Evolutionary conservation across 139 green algal genomes (phyloP).

Genomic region (Edaphochlamys debaryana): DNA sequence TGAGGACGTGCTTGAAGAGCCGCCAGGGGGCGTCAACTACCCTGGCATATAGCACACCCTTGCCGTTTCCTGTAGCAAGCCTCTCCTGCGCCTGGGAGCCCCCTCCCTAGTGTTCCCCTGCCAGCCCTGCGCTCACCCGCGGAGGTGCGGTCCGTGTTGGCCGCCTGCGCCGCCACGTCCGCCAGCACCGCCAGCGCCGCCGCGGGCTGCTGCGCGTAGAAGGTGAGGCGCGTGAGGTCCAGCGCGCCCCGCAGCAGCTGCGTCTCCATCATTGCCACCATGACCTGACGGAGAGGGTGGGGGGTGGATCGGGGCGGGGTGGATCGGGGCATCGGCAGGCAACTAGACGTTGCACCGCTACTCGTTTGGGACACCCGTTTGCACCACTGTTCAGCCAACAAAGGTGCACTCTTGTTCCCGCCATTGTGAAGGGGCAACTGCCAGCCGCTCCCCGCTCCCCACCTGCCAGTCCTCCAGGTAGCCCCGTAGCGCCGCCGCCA

Average conservation of each 20-base stretch:
- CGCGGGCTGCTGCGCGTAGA: conserved; percentile 79
- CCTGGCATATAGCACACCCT: too few relatives aligned
- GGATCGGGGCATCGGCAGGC: too few relatives aligned
- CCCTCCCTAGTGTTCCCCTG: too few relatives aligned
- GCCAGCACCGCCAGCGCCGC: conserved; percentile 78
- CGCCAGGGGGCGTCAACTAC: too few relatives aligned
- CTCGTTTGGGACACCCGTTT: too few relatives aligned
- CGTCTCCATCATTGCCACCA: conserved; percentile 92
- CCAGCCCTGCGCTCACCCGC: conserved; percentile 29
- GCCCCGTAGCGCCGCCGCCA: conserved; percentile 76
- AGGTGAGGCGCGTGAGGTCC: conserved; percentile 76
- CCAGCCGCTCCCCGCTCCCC: conserved; percentile 51
- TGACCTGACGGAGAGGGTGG: conserved; percentile 59
- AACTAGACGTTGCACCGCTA: too few relatives aligned
- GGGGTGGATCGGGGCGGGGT: too few relatives aligned
- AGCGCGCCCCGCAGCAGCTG: conserved; percentile 51
- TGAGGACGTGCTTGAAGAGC: not conserved
- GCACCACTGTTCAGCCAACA: too few relatives aligned
- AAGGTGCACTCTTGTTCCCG: too few relatives aligned
- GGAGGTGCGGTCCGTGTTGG: conserved; percentile 1
- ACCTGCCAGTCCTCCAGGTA: conserved; percentile 53
- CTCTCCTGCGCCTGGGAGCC: too few relatives aligned
- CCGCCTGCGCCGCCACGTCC: conserved; percentile 65
- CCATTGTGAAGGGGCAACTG: too few relatives aligned
- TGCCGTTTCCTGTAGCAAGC: too few relatives aligned